These are phyloP conservation scores for Cordyceps militaris DNA, from an alignment of 2,329 filamentous ascomycete genomes.

Conservation along the genomic window DNA sequence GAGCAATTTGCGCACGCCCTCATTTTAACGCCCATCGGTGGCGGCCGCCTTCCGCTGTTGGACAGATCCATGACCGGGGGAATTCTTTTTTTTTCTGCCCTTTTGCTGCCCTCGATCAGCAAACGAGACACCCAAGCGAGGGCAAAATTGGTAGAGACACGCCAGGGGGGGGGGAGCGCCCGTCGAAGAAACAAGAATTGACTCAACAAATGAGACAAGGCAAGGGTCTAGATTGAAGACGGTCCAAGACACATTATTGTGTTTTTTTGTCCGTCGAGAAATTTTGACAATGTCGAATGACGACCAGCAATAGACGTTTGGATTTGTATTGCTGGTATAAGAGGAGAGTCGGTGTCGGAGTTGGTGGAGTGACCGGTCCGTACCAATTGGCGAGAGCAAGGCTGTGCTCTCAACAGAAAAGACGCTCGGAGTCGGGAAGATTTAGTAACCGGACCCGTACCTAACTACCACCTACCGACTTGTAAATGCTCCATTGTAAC, in stretches of 20 bases:
- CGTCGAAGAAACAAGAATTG: background rate
- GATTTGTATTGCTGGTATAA: no score
- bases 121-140: no score
- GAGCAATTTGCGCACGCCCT: slow-evolving; percentile 4
- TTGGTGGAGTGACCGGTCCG: slow-evolving; percentile 4
- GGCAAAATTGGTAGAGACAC: background rate
- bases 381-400: background rate
- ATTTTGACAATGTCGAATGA: background rate
- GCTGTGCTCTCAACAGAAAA: background rate
- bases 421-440: background rate
- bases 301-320: no score
- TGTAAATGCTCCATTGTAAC: no score
- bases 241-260: no score
- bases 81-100: background rate
- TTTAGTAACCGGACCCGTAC: background rate
- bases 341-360: background rate
- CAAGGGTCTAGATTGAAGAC: no score
- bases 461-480: no score
- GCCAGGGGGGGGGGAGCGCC: background rate
- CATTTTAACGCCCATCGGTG: background rate
- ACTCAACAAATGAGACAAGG: background rate
- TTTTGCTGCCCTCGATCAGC: background rate
- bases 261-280: background rate
- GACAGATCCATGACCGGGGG: no score
- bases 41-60: background rate